Evolutionary conservation across 768 basidiomycete genomes (phyloP).

Genomic region (Auriscalpium microsporum): DNA sequence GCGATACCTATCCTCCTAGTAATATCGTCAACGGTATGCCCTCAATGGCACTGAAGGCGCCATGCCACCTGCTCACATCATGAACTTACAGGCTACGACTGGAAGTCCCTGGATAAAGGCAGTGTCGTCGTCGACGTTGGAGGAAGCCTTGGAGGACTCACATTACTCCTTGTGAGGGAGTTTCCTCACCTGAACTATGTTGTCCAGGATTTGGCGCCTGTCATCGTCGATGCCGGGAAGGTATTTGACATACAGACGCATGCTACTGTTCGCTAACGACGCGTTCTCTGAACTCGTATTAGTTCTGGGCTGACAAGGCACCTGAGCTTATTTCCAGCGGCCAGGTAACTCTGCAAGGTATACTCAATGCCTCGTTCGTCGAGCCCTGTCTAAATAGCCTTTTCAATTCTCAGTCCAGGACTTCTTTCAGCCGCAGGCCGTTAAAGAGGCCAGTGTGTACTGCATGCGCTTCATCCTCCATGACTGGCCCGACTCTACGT

Average conservation of each 20-base stretch:
- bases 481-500: conserved; percentile 17
- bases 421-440: conserved; percentile 15
- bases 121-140: conserved; percentile 34
- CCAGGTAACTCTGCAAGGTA: conserved; percentile 3
- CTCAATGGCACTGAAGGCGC: neutral
- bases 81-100: conserved; percentile 24
- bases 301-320: conserved; percentile 3
- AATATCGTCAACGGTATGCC: neutral
- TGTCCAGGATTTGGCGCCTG: conserved; percentile 24
- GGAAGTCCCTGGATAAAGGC: conserved; percentile 22
- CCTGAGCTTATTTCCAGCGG: neutral
- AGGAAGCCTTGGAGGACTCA: conserved; percentile 31
- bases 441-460: conserved; percentile 17
- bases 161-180: conserved; percentile 24
- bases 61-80: neutral
- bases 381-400: neutral
- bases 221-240: conserved; percentile 1
- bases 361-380: neutral
- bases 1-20: neutral
- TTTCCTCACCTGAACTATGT: conserved; percentile 28
- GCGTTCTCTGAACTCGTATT: too few species aligned
- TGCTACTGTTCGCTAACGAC: neutral
- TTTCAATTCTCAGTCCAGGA: neutral
- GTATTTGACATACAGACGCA: neutral
- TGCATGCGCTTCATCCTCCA: conserved; percentile 17